These are phyloP conservation scores for Salicornia ramosissima DNA, from an alignment of 148 eudicot genomes.

Conservation along the genomic window DNA sequence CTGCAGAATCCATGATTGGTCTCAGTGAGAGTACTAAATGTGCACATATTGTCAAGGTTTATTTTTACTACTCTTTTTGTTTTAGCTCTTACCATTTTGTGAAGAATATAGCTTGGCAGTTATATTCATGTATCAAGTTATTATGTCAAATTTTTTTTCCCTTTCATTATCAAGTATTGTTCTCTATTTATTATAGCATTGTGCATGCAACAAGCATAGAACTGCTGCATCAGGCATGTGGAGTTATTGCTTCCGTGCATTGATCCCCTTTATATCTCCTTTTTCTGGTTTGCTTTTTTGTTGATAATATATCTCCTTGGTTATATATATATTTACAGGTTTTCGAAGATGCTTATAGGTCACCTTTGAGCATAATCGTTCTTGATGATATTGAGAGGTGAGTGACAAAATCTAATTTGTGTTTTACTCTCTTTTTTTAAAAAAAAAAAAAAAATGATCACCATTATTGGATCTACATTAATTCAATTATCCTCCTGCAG, in stretches of 20 bases:
- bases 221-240: not conserved
- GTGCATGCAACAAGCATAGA: not conserved
- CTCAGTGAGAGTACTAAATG: constrained; percentile 85
- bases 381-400: constrained; percentile 96
- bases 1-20: constrained; percentile 96
- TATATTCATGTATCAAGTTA: too few relatives aligned
- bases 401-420: not conserved
- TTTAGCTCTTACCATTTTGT: not conserved
- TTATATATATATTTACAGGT: constrained; percentile 33
- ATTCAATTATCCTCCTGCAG: constrained; percentile 34
- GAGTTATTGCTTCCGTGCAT: not conserved
- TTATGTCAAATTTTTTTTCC: not conserved
- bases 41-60: constrained; percentile 88
- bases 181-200: not conserved
- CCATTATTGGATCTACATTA: constrained; percentile 6
- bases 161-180: not conserved
- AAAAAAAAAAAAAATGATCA: too few relatives aligned
- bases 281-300: not conserved
- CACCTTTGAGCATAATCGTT: constrained; percentile 79
- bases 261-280: not conserved
- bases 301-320: not conserved
- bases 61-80: constrained; percentile 1
- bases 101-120: not conserved
- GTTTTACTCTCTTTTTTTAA: not conserved
- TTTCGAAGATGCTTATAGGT: constrained; percentile 92